Base-by-base conservation (phyloP, 1,139 yeast genomes). In the Protomyces inouyei region DNA sequence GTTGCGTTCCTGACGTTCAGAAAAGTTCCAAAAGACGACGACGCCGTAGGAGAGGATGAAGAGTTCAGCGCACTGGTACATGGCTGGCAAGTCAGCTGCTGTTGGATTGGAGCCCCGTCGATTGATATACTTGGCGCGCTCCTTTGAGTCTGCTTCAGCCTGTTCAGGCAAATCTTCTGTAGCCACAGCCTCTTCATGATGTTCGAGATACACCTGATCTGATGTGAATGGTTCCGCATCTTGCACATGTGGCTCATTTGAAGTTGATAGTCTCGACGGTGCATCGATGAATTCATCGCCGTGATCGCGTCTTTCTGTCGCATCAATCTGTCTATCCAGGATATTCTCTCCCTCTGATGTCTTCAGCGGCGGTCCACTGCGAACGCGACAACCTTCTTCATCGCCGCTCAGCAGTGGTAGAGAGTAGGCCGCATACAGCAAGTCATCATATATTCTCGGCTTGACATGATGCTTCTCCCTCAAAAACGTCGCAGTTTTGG, bases 11-110 rank as follows among this genome's bases (percentile, higher is more conserved):
- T 93, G 97, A 10, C 84, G 80, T 73, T 91, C 97, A 1, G 95
- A 86, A 70, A 93, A 91, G 73, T 93, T 93, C 98, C 98, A 93
- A 72, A 93, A 92, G 16, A 93, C 98, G 21, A 93, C 90, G 25
- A 93, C 96, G 16, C 98, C 98, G 73, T 93, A 93, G 64, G 85
- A 85, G 73, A 93, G 86, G 5, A 93, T 83, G 72, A 93, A 93
- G 80, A 93, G 55, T 52, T 64, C 66, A 3, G 66, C 64, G 32
- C 54, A 53, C 43, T 56, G 55, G 48, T 64, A 64, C 66, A 64
- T 60, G 37, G 61, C 64, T 25, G 66, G 60, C 38, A 64, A 18
- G 23, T 55, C 57, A 28, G 57, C 60, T 18, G 66, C 63, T 5
- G 60, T 51, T 9, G 60, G 60, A 25, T 53, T 54, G 12, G 57